Base-by-base conservation (phyloP, 345 rosid species). In the Camelina neglecta region DNA sequence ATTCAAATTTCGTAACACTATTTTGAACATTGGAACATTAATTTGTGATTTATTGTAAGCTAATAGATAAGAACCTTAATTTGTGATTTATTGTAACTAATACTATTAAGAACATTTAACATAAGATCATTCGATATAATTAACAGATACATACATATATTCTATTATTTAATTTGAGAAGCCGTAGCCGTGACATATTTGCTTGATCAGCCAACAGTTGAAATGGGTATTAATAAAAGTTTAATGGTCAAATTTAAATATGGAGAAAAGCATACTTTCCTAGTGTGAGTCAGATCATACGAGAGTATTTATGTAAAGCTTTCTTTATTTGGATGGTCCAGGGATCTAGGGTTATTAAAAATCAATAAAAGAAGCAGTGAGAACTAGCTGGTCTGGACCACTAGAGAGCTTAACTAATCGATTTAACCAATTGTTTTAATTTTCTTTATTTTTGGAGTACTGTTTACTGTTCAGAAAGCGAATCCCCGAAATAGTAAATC, bases 251-350 rank as follows among this genome's bases (percentile, higher is more conserved):
- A 47, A 36, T 16, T 51, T 2, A 24, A 50, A 10, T 21, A 11
- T 60, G 74, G 45, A 69, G 56, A 58, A 70, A 58, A 45, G 35
- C 58, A 59, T 29, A 42, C 31, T 45, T 70, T 57, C 20, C 8
- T 11, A 72, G 41, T 53, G 55, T 73, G 70, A 63, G 63, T 73
- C 55, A 63, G 53, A 31, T 36, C 9, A 35, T 51, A 65, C 13
- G 12, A 47, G 36, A 58, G 20, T 47, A 60, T 60, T 3, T 53
- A 63, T 63, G 48, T 47, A 44, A n/a, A 57, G 21, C 15, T 48
- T 74, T 74, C 26, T 57, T 74, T 57, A 66, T 24, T 47, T 56
- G 53, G 54, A 60, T 58, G 73, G 78, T 75, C 73, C 67, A 75
- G 33, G 48, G 67, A 67, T 67, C 67, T 59, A 59, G 73, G 67